Base-by-base conservation (phyloP, 768 basidiomycete species). In the Pilatotrama ljubarskyi region DNA sequence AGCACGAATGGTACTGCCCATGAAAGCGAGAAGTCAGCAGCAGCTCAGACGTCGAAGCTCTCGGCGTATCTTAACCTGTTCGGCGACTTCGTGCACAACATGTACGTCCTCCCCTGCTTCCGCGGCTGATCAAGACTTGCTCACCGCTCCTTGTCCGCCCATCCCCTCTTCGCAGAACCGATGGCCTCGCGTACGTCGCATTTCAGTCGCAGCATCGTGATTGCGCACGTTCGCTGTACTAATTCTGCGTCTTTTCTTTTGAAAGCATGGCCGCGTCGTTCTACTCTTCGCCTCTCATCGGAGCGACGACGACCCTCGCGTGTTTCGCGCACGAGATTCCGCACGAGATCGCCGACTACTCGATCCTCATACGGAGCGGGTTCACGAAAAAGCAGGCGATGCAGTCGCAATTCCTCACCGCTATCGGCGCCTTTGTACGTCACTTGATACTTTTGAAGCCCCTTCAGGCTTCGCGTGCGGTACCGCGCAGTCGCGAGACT, bases 301-400 rank as follows among this genome's bases (percentile, higher is more conserved):
- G 94, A 42, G 93, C 94, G 36, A 95, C 93, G 42, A 95, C 93
- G 2, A 94, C 93, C n/a, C 81, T 96, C 46, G 94, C 94, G 24
- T 95, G 93, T 70, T 96, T 95, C 69, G 92, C 91, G 2, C 93
- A 96, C 72, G 93, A 96, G 74, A 95, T 96, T 53, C 94, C 94
- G 17, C 93, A 96, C 69, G 93, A 96, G 79, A 95, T 96, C 62
- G 94, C 93, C n/a, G 94, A 95, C 72, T 95, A 95, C 69, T 93
- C 91, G n/a, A 95, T 95, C 65, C 78, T 95, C 36, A 84, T 95
- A 48, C 86, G 90, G 41, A 92, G 90, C 66, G 93, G 94, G 3
- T 95, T 95, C 71, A 91, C 88, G 25, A 96, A 96, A 74, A 79
- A 76, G 65, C 92, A 95, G 71, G 94, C 94, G 2, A 95, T 96